These are phyloP conservation scores for Sphenostylis stenocarpa DNA, from an alignment of 306 rosid species.

Conservation along the genomic window DNA sequence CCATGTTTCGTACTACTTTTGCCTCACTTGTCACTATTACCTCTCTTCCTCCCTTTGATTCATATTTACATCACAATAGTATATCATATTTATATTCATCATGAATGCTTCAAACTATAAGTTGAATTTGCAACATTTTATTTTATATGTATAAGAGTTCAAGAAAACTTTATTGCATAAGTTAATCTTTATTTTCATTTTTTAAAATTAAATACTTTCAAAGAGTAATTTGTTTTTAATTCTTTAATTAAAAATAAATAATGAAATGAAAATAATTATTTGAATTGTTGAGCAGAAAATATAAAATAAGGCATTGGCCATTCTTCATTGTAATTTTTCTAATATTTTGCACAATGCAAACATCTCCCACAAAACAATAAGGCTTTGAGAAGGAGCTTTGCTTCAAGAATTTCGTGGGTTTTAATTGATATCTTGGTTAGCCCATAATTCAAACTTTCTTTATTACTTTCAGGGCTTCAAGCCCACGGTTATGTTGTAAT, in stretches of 20 bases:
- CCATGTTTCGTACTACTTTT: neutral
- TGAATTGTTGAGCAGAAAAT: no score
- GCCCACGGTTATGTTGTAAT: neutral
- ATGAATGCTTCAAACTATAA: neutral
- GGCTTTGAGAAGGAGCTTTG: neutral
- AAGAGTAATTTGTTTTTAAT: no score
- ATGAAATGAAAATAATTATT: no score
- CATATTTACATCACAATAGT: neutral
- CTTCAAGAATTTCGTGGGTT: neutral
- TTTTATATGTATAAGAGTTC: no score
- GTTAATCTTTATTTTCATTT: no score
- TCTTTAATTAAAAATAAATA: no score
- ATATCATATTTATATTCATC: no score
- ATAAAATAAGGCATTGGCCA: neutral
- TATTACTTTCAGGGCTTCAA: neutral
- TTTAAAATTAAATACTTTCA: no score
- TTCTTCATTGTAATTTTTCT: neutral
- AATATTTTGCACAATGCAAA: neutral
- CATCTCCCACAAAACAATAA: neutral
- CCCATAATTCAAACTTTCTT: neutral
- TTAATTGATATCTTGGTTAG: neutral
- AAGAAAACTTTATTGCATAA: no score
- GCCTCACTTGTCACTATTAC: neutral
- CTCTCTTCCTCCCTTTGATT: neutral
- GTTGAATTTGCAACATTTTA: neutral